Base-by-base conservation (phyloP, 345 rosid species). In the Salix koriyanagi region DNA sequence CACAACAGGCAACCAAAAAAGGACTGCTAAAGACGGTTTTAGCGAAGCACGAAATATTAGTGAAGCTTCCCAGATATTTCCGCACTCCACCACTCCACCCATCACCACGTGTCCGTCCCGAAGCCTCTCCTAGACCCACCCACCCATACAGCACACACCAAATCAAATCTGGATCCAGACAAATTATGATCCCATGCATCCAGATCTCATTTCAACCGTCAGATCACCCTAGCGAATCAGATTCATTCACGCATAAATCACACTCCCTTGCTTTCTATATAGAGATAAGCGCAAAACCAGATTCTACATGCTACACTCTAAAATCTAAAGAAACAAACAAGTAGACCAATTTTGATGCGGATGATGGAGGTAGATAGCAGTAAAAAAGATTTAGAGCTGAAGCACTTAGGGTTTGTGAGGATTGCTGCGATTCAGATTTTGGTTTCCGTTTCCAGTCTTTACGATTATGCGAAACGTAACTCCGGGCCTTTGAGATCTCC, bases 401-500 rank as follows among this genome's bases (percentile, higher is more conserved):
- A 90, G 77, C 96, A 89, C 76, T 85, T 95, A n/a, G 91, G 88
- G 8, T 85, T 93, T 74, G 86, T 86, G 65, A 86, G 91, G 84
- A 42, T 88, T 37, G 87, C 93, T 2, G 88, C 96, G 85, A 86
- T 93, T 69, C 84, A 84, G 2, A 32, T 83, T 19, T 77, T 95
- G 65, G 82, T 87, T 11, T 74, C 78, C 76, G 85, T 90, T 19
- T 88, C 90, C 34, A 84, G 48, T 60, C 86, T 95, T 54, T 95
- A 93, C 85, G 85, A 84, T 8, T 87, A 84, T 85, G 97, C 94
- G 3, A 95, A 93, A 79, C 85, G 81, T 70, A 93, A 88, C 87
- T 90, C 94, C 14, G 99, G 97, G 25, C 91, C 96, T 13, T 80
- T 95, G 62, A 86, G 89, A 76, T 83, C 97, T 41, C 76, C 97